A percentile compares a stretch with the other conserved stretches of the same genome.
Conservation (phyloP, 345 rosid species). For the Xanthoceras sorbifolium region DNA sequence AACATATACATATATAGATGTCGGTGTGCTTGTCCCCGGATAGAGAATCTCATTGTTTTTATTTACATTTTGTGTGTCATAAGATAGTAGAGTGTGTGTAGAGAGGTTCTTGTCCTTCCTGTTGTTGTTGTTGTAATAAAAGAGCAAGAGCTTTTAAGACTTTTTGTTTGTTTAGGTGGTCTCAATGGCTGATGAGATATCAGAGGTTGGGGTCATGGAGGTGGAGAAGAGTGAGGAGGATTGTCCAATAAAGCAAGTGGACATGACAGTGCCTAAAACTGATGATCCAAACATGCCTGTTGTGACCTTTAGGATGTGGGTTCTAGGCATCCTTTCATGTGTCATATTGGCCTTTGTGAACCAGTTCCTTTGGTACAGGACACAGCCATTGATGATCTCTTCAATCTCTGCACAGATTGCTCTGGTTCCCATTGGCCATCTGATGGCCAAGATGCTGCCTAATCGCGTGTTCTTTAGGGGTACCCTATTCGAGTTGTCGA, state of each 20-base stretch:
- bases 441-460: constrained; percentile 62
- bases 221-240: constrained; percentile 24
- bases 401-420: constrained; percentile 77
- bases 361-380: constrained; percentile 89
- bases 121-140: background rate
- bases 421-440: constrained; percentile 69
- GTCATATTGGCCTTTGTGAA: constrained; percentile 64
- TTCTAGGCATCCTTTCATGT: constrained; percentile 60
- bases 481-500: constrained; percentile 46
- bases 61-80: background rate
- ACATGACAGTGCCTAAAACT: constrained; percentile 76
- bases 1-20: background rate
- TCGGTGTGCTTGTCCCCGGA: background rate
- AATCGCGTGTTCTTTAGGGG: constrained; percentile 43
- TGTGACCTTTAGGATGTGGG: constrained; percentile 84
- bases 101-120: too few species aligned
- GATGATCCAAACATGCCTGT: constrained; percentile 70
- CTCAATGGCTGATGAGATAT: constrained; percentile 24
- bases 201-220: constrained; percentile 35
- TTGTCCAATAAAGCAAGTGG: constrained; percentile 64
- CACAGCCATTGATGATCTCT: constrained; percentile 45
- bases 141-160: background rate
- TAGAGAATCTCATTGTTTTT: background rate
- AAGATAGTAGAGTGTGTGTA: background rate
- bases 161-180: too few species aligned